Percentiles rank a stretch among this genome's conserved stretches.
Evolutionary conservation across 768 basidiomycete species (phyloP).

Genomic region (Boletus subparvulus): DNA sequence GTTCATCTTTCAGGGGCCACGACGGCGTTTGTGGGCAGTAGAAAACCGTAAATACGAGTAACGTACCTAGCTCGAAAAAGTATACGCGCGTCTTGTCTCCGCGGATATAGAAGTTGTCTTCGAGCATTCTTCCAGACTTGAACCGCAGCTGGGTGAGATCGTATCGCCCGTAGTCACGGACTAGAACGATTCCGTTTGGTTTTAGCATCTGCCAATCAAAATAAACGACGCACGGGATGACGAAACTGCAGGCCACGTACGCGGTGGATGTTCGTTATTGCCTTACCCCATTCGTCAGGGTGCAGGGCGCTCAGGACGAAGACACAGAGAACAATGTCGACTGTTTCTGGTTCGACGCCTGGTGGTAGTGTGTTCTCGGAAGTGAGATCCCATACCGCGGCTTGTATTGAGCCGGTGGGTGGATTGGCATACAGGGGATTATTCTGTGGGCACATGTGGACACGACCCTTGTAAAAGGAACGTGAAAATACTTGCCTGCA

Average conservation of each 20-base stretch:
- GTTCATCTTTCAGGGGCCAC: constrained; percentile 54
- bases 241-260: constrained; percentile 40
- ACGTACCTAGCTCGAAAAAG: constrained; percentile 85
- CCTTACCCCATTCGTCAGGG: constrained; percentile 86
- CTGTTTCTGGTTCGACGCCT: constrained; percentile 60
- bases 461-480: neutral
- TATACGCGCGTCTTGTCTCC: constrained; percentile 98
- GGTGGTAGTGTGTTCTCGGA: constrained; percentile 59
- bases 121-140: constrained; percentile 81
- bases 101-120: constrained; percentile 93
- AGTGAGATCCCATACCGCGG: constrained; percentile 91
- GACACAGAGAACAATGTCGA: constrained; percentile 88
- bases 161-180: constrained; percentile 94
- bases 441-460: constrained; percentile 42
- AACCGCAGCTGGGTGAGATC: constrained; percentile 95
- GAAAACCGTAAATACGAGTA: neutral
- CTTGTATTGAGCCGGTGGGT: constrained; percentile 66
- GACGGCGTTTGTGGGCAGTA: neutral
- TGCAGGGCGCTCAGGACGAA: constrained; percentile 94
- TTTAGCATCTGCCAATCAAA: constrained; percentile 70
- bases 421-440: constrained; percentile 70
- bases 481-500: constrained; percentile 57
- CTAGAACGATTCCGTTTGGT: constrained; percentile 78
- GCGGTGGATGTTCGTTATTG: constrained; percentile 75
- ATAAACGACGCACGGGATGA: neutral